phyloP scores from a whole-genome alignment of 257 asterid species.

The Thymus mandschuricus region DNA sequence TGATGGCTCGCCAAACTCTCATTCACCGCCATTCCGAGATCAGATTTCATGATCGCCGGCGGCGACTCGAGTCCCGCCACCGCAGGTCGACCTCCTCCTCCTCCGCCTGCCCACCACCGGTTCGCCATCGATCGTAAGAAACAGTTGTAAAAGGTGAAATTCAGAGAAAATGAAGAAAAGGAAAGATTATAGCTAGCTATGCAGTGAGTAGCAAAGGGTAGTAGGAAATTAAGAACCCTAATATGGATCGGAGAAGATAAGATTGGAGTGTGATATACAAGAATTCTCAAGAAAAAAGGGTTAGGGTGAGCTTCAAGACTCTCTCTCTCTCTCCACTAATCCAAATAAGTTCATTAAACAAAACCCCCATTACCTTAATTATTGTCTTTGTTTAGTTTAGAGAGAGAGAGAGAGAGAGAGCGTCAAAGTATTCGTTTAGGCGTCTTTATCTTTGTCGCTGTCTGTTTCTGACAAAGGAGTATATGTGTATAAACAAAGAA shows the following conservation, averaged over 20 bases:
- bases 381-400: conserved; percentile 30
- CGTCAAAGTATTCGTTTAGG: conserved; percentile 46
- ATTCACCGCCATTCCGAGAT: conserved; percentile 55
- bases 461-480: conserved; percentile 17
- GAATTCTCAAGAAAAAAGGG: conserved; percentile 22
- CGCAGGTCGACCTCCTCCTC: conserved; percentile 42
- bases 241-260: conserved; percentile 21
- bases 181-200: not conserved
- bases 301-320: conserved; percentile 32
- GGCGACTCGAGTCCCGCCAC: conserved; percentile 50
- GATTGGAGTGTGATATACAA: conserved; percentile 10
- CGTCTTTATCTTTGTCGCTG: conserved; percentile 45
- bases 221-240: not conserved
- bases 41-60: conserved; percentile 45
- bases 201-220: not conserved
- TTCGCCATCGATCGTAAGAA: conserved; percentile 43
- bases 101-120: conserved; percentile 72
- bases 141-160: too few species aligned
- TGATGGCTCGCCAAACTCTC: conserved; percentile 32
- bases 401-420: conserved; percentile 29
- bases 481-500: not conserved
- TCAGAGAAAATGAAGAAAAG: too few species aligned
- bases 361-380: too few species aligned
- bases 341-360: too few species aligned
- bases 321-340: too few species aligned